These are phyloP conservation scores for Passalora sequoiae DNA, from an alignment of 2,329 filamentous ascomycete genomes.

Conservation along the genomic window DNA sequence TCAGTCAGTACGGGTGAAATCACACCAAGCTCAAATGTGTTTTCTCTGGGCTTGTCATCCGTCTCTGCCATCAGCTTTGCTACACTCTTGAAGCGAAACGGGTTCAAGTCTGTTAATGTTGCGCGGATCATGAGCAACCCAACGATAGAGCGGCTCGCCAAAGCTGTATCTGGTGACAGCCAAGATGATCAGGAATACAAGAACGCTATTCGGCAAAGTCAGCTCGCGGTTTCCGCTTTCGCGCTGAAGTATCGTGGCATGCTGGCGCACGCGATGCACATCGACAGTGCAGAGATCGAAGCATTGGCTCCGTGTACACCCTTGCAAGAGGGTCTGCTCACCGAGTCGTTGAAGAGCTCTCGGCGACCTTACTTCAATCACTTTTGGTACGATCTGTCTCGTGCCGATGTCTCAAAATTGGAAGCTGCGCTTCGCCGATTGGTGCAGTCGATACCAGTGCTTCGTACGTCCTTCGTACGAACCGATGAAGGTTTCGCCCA, in stretches of 20 bases:
- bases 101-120: constrained; percentile 57
- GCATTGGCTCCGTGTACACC: constrained; percentile 77
- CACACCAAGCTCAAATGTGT: constrained; percentile 60
- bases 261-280: constrained; percentile 50
- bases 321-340: constrained; percentile 81
- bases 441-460: constrained; percentile 53
- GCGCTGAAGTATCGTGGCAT: constrained; percentile 55
- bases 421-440: constrained; percentile 54
- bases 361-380: constrained; percentile 68
- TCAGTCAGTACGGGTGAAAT: constrained; percentile 44
- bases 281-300: constrained; percentile 56
- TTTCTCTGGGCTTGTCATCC: constrained; percentile 82
- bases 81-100: constrained; percentile 56
- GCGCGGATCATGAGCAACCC: constrained; percentile 61
- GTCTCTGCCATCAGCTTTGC: constrained; percentile 73
- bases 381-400: constrained; percentile 58
- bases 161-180: constrained; percentile 26
- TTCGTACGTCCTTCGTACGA: constrained; percentile 67
- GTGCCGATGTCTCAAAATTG: constrained; percentile 48
- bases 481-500: constrained; percentile 75
- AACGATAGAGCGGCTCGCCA: constrained; percentile 39
- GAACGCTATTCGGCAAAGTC: constrained; percentile 47
- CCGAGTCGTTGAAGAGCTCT: constrained; percentile 57
- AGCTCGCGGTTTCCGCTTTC: constrained; percentile 54
- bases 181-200: constrained; percentile 18